These are phyloP conservation scores for Pseudoperonospora humuli DNA, from an alignment of 352 stramenopile genomes.

Conservation along the genomic window DNA sequence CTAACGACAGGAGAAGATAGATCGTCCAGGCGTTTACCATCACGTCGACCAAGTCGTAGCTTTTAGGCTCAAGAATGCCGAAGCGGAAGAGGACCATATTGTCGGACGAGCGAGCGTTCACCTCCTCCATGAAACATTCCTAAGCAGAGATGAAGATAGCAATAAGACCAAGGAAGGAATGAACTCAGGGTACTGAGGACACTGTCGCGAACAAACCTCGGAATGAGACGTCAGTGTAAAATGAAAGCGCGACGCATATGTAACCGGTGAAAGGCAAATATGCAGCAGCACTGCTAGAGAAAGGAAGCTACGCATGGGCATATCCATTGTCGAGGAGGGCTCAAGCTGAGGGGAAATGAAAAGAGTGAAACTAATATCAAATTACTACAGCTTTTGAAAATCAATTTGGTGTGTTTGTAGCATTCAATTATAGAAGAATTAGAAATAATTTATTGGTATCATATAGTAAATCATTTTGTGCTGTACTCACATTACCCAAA, in stretches of 20 bases:
- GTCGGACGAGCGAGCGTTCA: conserved; percentile 41
- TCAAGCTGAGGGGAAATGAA: no score
- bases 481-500: no score
- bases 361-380: no score
- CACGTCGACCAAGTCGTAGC: conserved; percentile 47
- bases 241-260: conserved; percentile 36
- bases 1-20: not conserved
- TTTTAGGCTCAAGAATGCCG: conserved; percentile 42
- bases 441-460: no score
- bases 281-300: conserved; percentile 13
- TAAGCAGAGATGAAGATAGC: conserved; percentile 1
- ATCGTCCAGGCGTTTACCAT: conserved; percentile 17
- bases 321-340: no score
- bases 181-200: not conserved
- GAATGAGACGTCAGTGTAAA: conserved; percentile 33
- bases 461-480: no score
- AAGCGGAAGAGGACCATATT: conserved; percentile 64
- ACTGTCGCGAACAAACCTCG: conserved; percentile 20
- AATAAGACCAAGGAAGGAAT: not conserved
- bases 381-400: no score
- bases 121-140: conserved; percentile 56
- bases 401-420: no score
- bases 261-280: conserved; percentile 6
- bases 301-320: conserved; percentile 13
- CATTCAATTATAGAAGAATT: no score